phyloP scores from a whole-genome alignment of 306 rosid genomes.

The Quercus aquifolioides region DNA sequence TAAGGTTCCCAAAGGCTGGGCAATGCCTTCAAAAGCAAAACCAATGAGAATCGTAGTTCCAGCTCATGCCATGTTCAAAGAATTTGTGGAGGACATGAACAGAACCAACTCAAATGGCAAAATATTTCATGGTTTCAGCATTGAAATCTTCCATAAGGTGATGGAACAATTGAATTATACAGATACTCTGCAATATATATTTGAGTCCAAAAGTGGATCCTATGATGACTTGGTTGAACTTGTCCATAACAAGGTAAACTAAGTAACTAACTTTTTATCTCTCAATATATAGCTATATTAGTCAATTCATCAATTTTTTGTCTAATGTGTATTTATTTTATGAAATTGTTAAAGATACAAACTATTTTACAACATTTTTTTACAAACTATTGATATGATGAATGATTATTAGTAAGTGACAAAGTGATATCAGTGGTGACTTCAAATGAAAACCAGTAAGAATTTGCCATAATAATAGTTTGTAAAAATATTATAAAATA shows the following conservation, averaged over 20 bases:
- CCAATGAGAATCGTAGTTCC: slow-evolving; percentile 62
- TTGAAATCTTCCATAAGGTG: slow-evolving; percentile 35
- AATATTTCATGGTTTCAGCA: slow-evolving; percentile 57
- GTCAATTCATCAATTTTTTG: too few species aligned
- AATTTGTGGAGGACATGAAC: slow-evolving; percentile 47
- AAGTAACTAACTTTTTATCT: not conserved
- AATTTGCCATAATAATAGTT: too few species aligned
- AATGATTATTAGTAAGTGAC: too few species aligned
- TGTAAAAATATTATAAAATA: too few species aligned
- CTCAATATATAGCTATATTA: too few species aligned
- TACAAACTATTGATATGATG: too few species aligned
- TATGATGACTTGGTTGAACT: slow-evolving; percentile 48
- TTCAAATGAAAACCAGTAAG: too few species aligned
- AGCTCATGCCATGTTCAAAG: slow-evolving; percentile 41
- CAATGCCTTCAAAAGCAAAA: slow-evolving; percentile 32
- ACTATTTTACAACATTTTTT: too few species aligned
- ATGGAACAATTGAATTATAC: slow-evolving; percentile 8
- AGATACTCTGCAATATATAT: slow-evolving; percentile 6
- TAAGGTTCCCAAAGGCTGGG: slow-evolving; percentile 59
- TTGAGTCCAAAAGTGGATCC: slow-evolving; percentile 20
- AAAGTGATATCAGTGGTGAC: too few species aligned
- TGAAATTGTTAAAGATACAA: too few species aligned
- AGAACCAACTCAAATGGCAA: slow-evolving; percentile 1
- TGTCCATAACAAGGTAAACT: slow-evolving; percentile 54
- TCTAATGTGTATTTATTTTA: too few species aligned